These are phyloP conservation scores for Phytophthora cajani DNA, from an alignment of 352 stramenopile species.

Conservation along the genomic window DNA sequence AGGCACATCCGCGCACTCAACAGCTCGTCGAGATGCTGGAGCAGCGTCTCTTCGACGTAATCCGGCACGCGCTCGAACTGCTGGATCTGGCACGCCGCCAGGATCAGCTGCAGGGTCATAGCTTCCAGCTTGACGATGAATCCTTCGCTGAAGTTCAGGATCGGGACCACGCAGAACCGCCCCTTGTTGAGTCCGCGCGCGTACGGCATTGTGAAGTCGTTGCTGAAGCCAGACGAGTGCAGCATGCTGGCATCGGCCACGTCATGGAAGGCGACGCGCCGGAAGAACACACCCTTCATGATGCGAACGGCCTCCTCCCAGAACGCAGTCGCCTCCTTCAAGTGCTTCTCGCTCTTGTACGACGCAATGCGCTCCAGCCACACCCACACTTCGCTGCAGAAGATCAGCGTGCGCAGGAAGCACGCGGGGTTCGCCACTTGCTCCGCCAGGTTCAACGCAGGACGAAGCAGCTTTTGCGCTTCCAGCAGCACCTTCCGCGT, in stretches of 20 bases:
- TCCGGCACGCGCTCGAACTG: constrained; percentile 78
- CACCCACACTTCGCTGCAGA: constrained; percentile 75
- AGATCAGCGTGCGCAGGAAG: constrained; percentile 71
- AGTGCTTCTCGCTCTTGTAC: constrained; percentile 78
- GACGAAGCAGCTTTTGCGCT: constrained; percentile 70
- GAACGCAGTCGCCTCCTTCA: constrained; percentile 80
- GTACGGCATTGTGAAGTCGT: constrained; percentile 38
- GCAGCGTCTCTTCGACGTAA: constrained; percentile 74
- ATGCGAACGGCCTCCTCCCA: constrained; percentile 83
- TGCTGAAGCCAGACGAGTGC: constrained; percentile 38
- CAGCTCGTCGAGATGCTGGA: constrained; percentile 76
- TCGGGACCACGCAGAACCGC: constrained; percentile 76
- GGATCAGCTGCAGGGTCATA: constrained; percentile 75
- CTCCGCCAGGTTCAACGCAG: constrained; percentile 66
- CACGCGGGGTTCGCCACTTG: constrained; percentile 64
- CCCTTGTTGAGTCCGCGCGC: constrained; percentile 35
- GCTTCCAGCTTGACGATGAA: constrained; percentile 75
- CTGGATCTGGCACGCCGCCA: constrained; percentile 79
- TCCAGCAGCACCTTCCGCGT: constrained; percentile 69
- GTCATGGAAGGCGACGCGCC: constrained; percentile 75
- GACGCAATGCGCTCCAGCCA: constrained; percentile 79
- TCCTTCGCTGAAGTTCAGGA: constrained; percentile 84
- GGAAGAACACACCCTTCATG: constrained; percentile 81
- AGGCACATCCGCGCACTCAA: constrained; percentile 78
- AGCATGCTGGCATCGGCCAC: constrained; percentile 36